A percentile compares a stretch with the other conserved stretches of the same genome.
Evolutionary conservation across 164 flowering plant species (phyloP).

Genomic region (Aristolochia californica): DNA sequence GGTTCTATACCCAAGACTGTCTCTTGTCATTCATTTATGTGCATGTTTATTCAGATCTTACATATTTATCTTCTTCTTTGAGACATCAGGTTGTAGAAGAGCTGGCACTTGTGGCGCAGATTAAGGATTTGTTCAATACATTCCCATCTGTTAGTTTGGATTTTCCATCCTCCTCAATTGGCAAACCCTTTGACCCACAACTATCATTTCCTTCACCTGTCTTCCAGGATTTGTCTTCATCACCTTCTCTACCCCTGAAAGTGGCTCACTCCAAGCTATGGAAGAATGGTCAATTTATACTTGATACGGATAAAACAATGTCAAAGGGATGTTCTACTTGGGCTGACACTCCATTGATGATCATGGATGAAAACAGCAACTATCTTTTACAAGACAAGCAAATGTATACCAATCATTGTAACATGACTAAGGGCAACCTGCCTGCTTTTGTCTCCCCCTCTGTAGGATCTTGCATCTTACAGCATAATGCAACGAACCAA

Average conservation of each 20-base stretch:
- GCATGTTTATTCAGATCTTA: neutral
- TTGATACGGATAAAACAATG: too few species aligned
- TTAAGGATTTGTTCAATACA: slow-evolving; percentile 34
- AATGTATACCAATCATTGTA: too few species aligned
- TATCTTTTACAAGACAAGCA: too few species aligned
- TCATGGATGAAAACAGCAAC: too few species aligned
- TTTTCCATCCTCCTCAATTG: slow-evolving; percentile 5
- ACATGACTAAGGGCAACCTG: too few species aligned
- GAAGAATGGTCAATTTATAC: too few species aligned
- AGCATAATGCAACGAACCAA: too few species aligned
- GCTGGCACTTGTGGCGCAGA: slow-evolving; percentile 23
- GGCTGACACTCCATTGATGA: slow-evolving; percentile 6
- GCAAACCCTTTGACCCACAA: slow-evolving; percentile 14
- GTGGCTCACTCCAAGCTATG: too few species aligned
- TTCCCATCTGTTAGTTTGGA: slow-evolving; percentile 4
- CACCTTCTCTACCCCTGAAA: too few species aligned
- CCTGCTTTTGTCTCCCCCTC: too few species aligned
- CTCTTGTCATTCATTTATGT: neutral
- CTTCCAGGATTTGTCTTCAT: slow-evolving; percentile 15
- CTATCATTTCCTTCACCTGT: slow-evolving; percentile 11
- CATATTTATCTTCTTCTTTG: neutral
- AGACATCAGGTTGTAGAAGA: slow-evolving; percentile 52
- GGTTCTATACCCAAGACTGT: neutral
- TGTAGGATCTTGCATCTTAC: too few species aligned
- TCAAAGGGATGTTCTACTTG: neutral